Percentiles rank a stretch among this genome's conserved stretches.
These are phyloP conservation scores for Uronychia binucleata DNA, from an alignment of 73 alveolate genomes.

Conservation along the genomic window DNA sequence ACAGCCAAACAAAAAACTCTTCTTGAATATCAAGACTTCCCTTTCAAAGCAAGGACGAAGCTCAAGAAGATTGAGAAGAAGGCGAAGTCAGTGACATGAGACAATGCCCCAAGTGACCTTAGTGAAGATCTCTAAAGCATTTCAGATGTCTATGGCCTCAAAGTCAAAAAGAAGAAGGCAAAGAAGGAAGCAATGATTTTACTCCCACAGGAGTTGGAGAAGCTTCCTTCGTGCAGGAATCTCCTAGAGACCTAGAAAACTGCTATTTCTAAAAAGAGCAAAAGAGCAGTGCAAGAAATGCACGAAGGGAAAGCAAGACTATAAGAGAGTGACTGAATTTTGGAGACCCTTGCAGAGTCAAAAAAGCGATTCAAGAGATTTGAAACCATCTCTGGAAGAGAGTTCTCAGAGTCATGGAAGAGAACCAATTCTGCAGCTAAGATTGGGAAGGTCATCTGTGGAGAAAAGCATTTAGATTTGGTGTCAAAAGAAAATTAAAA, in stretches of 20 bases:
- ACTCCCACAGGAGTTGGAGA: not conserved
- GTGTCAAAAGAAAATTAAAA: not conserved
- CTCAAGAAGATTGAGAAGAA: too few species aligned
- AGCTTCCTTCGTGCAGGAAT: not conserved
- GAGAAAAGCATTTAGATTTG: not conserved
- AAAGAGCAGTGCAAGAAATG: not conserved
- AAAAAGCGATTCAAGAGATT: not conserved
- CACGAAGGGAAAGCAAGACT: not conserved
- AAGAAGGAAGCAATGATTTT: not conserved
- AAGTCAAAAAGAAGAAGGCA: too few species aligned
- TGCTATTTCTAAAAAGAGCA: not conserved
- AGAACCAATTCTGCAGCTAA: not conserved
- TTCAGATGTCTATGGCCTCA: too few species aligned
- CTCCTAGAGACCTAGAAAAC: not conserved
- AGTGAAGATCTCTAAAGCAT: too few species aligned
- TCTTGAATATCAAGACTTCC: too few species aligned
- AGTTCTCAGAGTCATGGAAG: not conserved
- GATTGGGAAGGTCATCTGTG: not conserved
- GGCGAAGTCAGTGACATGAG: too few species aligned
- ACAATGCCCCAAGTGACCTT: too few species aligned
- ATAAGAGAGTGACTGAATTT: not conserved
- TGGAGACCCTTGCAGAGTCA: not conserved
- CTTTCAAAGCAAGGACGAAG: too few species aligned
- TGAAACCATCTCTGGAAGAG: not conserved
- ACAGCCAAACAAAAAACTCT: too few species aligned